Conservation (phyloP, 257 asterid genomes). For the Gentiana macrophylla region DNA sequence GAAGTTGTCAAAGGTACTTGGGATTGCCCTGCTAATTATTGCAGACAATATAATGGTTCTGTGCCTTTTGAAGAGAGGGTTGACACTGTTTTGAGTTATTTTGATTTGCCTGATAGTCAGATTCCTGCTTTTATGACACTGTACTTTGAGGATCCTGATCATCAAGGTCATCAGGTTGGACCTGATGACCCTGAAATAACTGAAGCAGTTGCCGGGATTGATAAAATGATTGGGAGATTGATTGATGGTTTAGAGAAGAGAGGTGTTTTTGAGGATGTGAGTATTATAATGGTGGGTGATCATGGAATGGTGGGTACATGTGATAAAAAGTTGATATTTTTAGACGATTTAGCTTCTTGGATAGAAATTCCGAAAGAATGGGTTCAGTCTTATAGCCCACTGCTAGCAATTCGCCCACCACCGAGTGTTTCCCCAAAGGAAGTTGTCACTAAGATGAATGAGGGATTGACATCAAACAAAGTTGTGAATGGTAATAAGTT, state of each 20-base stretch:
- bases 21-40: constrained; percentile 39
- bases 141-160: constrained; percentile 77
- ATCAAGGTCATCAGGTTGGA: constrained; percentile 66
- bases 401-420: constrained; percentile 54
- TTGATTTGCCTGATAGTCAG: constrained; percentile 44
- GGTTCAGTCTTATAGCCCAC: constrained; percentile 50
- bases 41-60: constrained; percentile 41
- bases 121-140: constrained; percentile 57
- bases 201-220: constrained; percentile 41
- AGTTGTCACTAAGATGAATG: constrained; percentile 48
- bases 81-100: constrained; percentile 46
- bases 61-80: constrained; percentile 65
- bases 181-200: constrained; percentile 54
- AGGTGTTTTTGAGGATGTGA: constrained; percentile 58
- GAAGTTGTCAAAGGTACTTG: constrained; percentile 58
- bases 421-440: constrained; percentile 22
- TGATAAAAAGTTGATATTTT: constrained; percentile 46
- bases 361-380: constrained; percentile 39
- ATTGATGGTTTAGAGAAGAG: constrained; percentile 46
- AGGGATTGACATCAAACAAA: constrained; percentile 48
- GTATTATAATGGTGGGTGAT: constrained; percentile 53
- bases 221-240: constrained; percentile 44
- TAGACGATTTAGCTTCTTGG: constrained; percentile 51
- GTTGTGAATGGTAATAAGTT: constrained; percentile 45
- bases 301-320: constrained; percentile 81